phyloP scores from a whole-genome alignment of 2,329 filamentous ascomycete species.

The Stagonosporopsis vannaccii region DNA sequence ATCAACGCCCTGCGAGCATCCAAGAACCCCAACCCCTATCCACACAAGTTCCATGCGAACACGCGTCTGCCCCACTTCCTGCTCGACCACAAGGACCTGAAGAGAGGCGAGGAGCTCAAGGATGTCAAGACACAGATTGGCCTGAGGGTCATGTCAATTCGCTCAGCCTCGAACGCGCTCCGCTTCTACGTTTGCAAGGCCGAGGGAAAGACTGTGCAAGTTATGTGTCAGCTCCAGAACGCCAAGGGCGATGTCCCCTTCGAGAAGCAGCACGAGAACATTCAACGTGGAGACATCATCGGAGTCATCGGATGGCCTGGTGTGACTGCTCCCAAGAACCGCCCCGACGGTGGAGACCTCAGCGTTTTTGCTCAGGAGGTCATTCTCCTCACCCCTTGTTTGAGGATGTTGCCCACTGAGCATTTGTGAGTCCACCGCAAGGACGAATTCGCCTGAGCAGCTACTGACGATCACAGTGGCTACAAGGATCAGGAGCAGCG shows the following conservation, averaged over 20 bases:
- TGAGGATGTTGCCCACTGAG: conserved; percentile 85
- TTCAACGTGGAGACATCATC: conserved; percentile 91
- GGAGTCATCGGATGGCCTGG: conserved; percentile 86
- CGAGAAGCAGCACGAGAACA: conserved; percentile 85
- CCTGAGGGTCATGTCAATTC: conserved; percentile 75
- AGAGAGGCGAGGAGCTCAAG: conserved; percentile 84
- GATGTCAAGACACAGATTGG: conserved; percentile 79
- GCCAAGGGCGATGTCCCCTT: conserved; percentile 74
- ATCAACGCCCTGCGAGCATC: conserved; percentile 78
- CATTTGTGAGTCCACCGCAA: conserved; percentile 21
- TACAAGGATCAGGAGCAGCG: conserved; percentile 96
- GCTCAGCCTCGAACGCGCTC: conserved; percentile 32
- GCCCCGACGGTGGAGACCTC: conserved; percentile 70
- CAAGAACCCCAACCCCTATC: conserved; percentile 80
- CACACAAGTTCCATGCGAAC: conserved; percentile 90
- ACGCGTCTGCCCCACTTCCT: conserved; percentile 83
- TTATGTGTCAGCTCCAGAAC: conserved; percentile 89
- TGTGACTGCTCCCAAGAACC: conserved; percentile 84
- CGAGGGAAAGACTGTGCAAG: conserved; percentile 81
- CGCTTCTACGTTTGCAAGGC: conserved; percentile 58
- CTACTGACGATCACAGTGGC: conserved; percentile 54
- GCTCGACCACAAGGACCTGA: conserved; percentile 78
- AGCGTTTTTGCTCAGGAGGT: conserved; percentile 92
- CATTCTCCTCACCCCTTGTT: conserved; percentile 83
- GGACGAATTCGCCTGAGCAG: no score